Conservation (phyloP, 2,329 filamentous ascomycete genomes). For the Aspergillus sp. region DNA sequence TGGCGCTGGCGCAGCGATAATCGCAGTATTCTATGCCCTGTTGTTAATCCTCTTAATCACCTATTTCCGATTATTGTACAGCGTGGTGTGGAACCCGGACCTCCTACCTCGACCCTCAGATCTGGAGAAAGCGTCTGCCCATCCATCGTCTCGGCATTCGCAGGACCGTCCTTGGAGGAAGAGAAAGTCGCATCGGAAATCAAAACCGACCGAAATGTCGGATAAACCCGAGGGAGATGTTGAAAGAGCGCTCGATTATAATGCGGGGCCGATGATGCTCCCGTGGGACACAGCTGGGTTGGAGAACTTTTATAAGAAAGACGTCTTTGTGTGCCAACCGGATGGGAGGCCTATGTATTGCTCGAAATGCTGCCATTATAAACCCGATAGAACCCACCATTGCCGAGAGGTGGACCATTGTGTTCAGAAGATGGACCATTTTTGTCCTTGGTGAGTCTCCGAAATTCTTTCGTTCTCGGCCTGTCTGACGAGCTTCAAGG, state of each 20-base stretch:
- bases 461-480: background rate
- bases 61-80: conserved; percentile 70
- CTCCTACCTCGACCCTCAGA: conserved; percentile 64
- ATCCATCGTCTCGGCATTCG: conserved; percentile 17
- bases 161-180: conserved; percentile 24
- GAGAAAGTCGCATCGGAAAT: conserved; percentile 22
- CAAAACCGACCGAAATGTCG: conserved; percentile 24
- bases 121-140: conserved; percentile 23
- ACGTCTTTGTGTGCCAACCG: conserved; percentile 78
- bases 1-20: conserved; percentile 65
- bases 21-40: conserved; percentile 72
- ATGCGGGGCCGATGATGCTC: conserved; percentile 24
- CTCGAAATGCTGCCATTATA: conserved; percentile 79
- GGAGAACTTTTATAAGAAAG: conserved; percentile 75
- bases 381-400: conserved; percentile 84
- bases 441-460: conserved; percentile 70
- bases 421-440: conserved; percentile 89
- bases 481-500: conserved; percentile 45
- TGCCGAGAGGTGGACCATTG: conserved; percentile 79
- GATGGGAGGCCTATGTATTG: conserved; percentile 89
- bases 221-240: conserved; percentile 23
- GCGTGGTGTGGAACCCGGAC: conserved; percentile 70
- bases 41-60: conserved; percentile 64
- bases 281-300: conserved; percentile 65
- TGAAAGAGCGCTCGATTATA: conserved; percentile 26